A percentile compares a stretch with the other conserved stretches of the same genome.
These are phyloP conservation scores for Penicillium paradoxum DNA, from an alignment of 495 filamentous ascomycete species.

Conservation along the genomic window DNA sequence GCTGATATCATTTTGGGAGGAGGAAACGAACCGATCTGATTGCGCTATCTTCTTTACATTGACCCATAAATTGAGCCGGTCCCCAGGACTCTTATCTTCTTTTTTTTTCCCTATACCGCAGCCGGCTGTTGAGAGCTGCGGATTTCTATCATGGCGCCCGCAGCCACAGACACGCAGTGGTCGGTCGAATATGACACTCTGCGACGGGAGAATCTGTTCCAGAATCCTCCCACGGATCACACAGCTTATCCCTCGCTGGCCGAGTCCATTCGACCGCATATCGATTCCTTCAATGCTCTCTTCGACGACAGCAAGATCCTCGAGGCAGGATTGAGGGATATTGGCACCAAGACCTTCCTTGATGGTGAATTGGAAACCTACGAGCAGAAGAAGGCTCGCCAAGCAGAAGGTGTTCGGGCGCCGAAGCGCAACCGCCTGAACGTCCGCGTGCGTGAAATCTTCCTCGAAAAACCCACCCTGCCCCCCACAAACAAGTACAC, in stretches of 20 bases:
- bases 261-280: conserved; percentile 77
- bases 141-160: conserved; percentile 38
- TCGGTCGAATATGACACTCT: conserved; percentile 74
- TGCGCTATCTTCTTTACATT: neutral
- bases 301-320: conserved; percentile 67
- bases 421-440: conserved; percentile 63
- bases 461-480: conserved; percentile 68
- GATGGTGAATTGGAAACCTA: conserved; percentile 60
- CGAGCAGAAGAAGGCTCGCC: conserved; percentile 37
- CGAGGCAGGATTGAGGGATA: conserved; percentile 74
- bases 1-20: conserved; percentile 14
- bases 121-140: conserved; percentile 6
- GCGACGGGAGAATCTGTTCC: conserved; percentile 80
- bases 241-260: conserved; percentile 85
- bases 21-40: conserved; percentile 2
- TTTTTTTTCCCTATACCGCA: conserved; percentile 17
- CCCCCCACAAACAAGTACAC: conserved; percentile 76
- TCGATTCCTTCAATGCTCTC: conserved; percentile 94
- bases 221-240: conserved; percentile 76
- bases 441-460: conserved; percentile 69
- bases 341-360: conserved; percentile 81
- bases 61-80: neutral
- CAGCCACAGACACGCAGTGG: conserved; percentile 68
- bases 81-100: neutral
- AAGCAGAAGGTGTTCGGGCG: conserved; percentile 42